Percentiles rank a stretch among this genome's conserved stretches.
These are phyloP conservation scores for Byssoonygena ceratinophila DNA, from an alignment of 2,329 filamentous ascomycete genomes.

Conservation along the genomic window DNA sequence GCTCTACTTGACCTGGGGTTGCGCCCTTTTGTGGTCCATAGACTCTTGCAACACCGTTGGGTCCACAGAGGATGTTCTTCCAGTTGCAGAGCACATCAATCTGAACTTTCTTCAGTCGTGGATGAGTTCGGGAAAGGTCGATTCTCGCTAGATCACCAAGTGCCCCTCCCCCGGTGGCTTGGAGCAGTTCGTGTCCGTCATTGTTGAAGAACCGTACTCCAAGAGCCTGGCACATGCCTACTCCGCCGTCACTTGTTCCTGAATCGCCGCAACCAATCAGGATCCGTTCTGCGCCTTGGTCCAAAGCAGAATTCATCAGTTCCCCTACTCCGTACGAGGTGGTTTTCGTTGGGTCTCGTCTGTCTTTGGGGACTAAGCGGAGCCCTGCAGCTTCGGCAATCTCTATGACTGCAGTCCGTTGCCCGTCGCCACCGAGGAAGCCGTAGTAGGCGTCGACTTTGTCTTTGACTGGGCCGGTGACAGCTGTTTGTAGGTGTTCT, in stretches of 20 bases:
- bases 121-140: conserved; percentile 34
- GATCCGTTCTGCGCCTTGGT: conserved; percentile 38
- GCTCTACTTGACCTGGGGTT: conserved; percentile 34
- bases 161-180: conserved; percentile 34
- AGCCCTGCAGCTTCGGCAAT: conserved; percentile 47
- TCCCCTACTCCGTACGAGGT: conserved; percentile 46
- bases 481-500: conserved; percentile 27
- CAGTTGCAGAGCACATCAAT: conserved; percentile 46
- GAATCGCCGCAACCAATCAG: conserved; percentile 46
- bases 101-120: conserved; percentile 27
- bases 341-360: conserved; percentile 40
- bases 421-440: conserved; percentile 28
- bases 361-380: conserved; percentile 38
- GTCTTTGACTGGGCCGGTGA: conserved; percentile 39
- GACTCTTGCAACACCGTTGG: conserved; percentile 40
- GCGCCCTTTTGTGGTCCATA: conserved; percentile 47
- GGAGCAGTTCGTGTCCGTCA: conserved; percentile 30
- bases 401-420: conserved; percentile 40
- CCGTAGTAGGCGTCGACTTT: conserved; percentile 40
- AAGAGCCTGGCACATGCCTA: conserved; percentile 46
- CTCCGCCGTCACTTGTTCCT: conserved; percentile 45
- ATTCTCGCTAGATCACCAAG: conserved; percentile 32
- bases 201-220: conserved; percentile 38
- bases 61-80: conserved; percentile 43
- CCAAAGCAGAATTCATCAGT: conserved; percentile 39